phyloP scores from a whole-genome alignment of 257 asterid genomes.

The Nemophila menziesii region DNA sequence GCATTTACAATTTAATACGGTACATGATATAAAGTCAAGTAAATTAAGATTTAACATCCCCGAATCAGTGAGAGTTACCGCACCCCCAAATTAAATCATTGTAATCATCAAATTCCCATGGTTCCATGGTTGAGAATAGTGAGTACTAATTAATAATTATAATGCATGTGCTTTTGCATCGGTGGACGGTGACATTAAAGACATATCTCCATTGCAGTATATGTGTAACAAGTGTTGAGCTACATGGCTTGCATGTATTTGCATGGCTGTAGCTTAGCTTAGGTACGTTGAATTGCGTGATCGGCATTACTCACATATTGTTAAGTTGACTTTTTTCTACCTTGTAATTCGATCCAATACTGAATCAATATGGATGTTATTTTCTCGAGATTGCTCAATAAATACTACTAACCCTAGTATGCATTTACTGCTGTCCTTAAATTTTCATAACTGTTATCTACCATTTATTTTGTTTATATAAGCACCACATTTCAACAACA shows the following conservation, averaged over 20 bases:
- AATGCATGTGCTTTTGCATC: too few relatives aligned
- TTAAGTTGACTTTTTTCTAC: constrained; percentile 20
- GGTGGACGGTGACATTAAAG: too few relatives aligned
- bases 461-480: constrained; percentile 25
- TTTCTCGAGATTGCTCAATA: constrained; percentile 22
- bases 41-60: too few relatives aligned
- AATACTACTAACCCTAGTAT: constrained; percentile 9
- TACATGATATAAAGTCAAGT: too few relatives aligned
- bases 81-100: too few relatives aligned
- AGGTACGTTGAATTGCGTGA: constrained; percentile 18
- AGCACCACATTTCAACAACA: constrained; percentile 10
- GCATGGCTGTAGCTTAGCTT: constrained; percentile 21
- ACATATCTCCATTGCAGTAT: too few relatives aligned
- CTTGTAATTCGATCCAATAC: constrained; percentile 31
- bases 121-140: too few relatives aligned
- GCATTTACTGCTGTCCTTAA: constrained; percentile 4
- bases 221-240: background rate
- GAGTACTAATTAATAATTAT: too few relatives aligned
- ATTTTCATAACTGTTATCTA: constrained; percentile 16
- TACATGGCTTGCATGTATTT: background rate
- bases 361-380: constrained; percentile 10
- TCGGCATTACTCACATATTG: constrained; percentile 4
- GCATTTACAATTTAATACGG: too few relatives aligned
- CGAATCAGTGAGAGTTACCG: too few relatives aligned
- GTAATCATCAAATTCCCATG: too few relatives aligned